A percentile compares a stretch with the other conserved stretches of the same genome.
phyloP scores from a whole-genome alignment of 495 filamentous ascomycete genomes.

The Lasiosphaeris hirsuta region DNA sequence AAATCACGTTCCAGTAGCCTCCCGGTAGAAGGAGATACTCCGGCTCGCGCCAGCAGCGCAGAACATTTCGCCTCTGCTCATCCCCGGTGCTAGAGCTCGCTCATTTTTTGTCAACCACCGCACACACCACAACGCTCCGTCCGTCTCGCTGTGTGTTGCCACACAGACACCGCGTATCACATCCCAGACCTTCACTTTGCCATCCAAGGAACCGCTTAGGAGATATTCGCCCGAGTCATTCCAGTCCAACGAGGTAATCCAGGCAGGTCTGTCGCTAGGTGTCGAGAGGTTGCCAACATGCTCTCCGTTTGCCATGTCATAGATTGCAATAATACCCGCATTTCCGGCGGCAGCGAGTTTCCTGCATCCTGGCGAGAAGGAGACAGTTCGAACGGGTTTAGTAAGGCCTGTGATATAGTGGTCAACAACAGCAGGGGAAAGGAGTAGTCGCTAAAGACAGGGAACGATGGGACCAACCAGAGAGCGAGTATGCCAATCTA shows the following conservation, averaged over 20 bases:
- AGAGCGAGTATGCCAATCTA: slow-evolving; percentile 78
- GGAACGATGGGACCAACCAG: slow-evolving; percentile 51
- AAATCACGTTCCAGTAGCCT: slow-evolving; percentile 70
- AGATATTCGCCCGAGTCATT: slow-evolving; percentile 92
- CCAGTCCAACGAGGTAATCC: slow-evolving; percentile 90
- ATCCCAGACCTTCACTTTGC: slow-evolving; percentile 94
- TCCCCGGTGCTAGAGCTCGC: slow-evolving; percentile 34
- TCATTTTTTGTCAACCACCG: slow-evolving; percentile 80
- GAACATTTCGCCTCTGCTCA: slow-evolving; percentile 75
- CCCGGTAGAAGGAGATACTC: slow-evolving; percentile 84
- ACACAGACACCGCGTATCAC: slow-evolving; percentile 79
- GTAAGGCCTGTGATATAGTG: slow-evolving; percentile 61
- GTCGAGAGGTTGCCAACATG: slow-evolving; percentile 82
- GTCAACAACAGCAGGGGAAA: background rate
- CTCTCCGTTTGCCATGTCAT: slow-evolving; percentile 87
- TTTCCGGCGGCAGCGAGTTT: slow-evolving; percentile 92
- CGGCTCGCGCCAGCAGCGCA: slow-evolving; percentile 76
- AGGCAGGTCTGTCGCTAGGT: slow-evolving; percentile 57
- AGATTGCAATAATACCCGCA: slow-evolving; percentile 81
- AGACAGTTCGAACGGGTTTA: slow-evolving; percentile 76
- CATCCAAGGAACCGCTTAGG: slow-evolving; percentile 81
- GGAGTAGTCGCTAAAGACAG: too few species aligned
- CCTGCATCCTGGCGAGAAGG: slow-evolving; percentile 81
- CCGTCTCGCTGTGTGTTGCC: slow-evolving; percentile 87
- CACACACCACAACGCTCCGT: slow-evolving; percentile 80